A percentile compares a stretch with the other conserved stretches of the same genome.
phyloP scores from a whole-genome alignment of 495 filamentous ascomycete genomes.

The Venustampulla echinocandica region DNA sequence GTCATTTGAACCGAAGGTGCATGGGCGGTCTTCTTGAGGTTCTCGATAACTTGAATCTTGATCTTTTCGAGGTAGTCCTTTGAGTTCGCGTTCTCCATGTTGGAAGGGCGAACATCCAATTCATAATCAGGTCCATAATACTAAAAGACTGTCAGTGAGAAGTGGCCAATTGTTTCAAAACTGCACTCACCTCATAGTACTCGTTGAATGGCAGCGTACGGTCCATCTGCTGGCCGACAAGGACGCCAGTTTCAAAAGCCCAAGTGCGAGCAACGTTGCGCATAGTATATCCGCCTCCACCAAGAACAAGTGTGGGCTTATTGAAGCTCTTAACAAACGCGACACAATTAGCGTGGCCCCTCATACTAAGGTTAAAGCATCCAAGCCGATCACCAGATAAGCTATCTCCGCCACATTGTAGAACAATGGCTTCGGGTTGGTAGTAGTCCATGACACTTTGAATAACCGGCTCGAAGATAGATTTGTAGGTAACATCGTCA shows the following conservation, averaged over 20 bases:
- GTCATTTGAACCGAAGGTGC: slow-evolving; percentile 92
- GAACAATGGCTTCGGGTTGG: slow-evolving; percentile 84
- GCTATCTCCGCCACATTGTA: slow-evolving; percentile 95
- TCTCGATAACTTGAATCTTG: slow-evolving; percentile 82
- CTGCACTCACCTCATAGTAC: slow-evolving; percentile 78
- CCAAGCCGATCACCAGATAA: slow-evolving; percentile 90
- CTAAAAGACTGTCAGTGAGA: slow-evolving; percentile 39
- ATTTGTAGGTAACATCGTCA: slow-evolving; percentile 84
- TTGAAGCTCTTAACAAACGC: slow-evolving; percentile 90
- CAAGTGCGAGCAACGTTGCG: slow-evolving; percentile 95
- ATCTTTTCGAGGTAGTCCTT: slow-evolving; percentile 94
- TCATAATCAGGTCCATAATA: slow-evolving; percentile 97
- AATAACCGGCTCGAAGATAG: slow-evolving; percentile 93
- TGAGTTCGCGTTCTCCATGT: slow-evolving; percentile 99
- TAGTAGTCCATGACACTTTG: slow-evolving; percentile 93
- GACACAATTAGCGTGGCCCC: slow-evolving; percentile 95
- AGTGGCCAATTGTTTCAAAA: not conserved
- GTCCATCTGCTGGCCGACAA: slow-evolving; percentile 73
- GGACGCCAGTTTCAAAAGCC: slow-evolving; percentile 90
- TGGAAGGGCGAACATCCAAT: slow-evolving; percentile 86
- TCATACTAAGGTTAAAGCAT: slow-evolving; percentile 98
- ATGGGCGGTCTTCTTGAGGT: slow-evolving; percentile 78
- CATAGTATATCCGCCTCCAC: slow-evolving; percentile 98
- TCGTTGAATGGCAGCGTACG: slow-evolving; percentile 91
- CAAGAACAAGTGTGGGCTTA: slow-evolving; percentile 82